Base-by-base conservation (phyloP, 2,329 filamentous ascomycete species). In the Aspergillus fumigatiaffinis region DNA sequence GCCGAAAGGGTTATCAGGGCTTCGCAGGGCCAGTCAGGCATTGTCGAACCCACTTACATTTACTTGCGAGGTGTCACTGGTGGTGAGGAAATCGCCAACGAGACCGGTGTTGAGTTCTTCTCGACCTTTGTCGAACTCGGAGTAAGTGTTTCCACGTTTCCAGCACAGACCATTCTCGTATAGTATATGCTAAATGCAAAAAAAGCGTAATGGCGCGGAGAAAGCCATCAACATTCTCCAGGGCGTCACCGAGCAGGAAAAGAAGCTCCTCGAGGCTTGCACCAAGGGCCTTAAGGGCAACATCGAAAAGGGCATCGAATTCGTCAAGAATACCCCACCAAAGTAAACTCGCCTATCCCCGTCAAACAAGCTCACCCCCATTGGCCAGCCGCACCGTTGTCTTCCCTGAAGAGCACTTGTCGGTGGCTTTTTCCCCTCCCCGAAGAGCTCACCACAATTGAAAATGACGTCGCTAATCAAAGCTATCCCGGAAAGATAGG, bases 71-170 rank as follows among this genome's bases (percentile, higher is more conserved):
- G 93, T 77, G 85, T 99, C 51, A 79, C 89, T 54, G 94, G 93
- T 61, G 94, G 94, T 71, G 89, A 93, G 54, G 91, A 85, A 65
- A 88, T 99, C 68, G 84, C 84, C 62, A 91, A 96, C 83, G 85
- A 87, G 71, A 91, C 88, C 60, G 92, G 92, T 66, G 78, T 84
- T 63, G 92, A 99, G 56, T 99, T 90, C 84, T 99, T 99, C 86
- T 96, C 94, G 58, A 91, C 95, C 55, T 93, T 92, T 60, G 86
- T 97, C 66, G 91, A 96, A 80, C 91, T 99, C 67, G 94, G 94
- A 72, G 92, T 95, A 89, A 81, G 90, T 83, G 25, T 50, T 23
- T 14, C 2, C 47, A 29, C 49, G 21, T 54, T 52, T 59, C 53
- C 21, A 29, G 35, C 25, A 41, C 55, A 47, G 53, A 49, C 55